A percentile compares a stretch with the other conserved stretches of the same genome.
Conservation (phyloP, 305 asterid species). For the Withania somnifera region DNA sequence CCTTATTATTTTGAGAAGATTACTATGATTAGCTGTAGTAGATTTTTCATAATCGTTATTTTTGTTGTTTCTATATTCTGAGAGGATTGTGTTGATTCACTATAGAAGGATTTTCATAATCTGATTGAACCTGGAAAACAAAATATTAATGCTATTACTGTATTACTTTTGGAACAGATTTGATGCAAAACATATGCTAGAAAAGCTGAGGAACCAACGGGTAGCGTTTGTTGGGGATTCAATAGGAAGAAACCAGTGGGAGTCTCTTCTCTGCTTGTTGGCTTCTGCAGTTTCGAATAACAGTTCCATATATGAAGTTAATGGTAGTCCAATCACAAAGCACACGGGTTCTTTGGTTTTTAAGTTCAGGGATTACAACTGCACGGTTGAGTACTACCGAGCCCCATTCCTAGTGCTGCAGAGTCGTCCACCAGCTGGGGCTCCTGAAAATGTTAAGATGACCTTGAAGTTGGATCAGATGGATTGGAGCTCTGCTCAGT, state of each 20-base stretch:
- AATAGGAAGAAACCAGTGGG: constrained; percentile 98
- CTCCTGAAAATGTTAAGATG: constrained; percentile 45
- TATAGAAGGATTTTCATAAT: neutral
- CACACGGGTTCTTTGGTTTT: constrained; percentile 63
- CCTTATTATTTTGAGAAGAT: too few relatives aligned
- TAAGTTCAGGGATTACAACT: constrained; percentile 56
- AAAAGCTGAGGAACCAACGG: constrained; percentile 47
- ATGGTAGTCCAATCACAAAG: constrained; percentile 81
- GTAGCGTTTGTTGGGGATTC: constrained; percentile 88
- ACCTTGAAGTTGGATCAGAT: constrained; percentile 58
- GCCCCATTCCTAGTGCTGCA: constrained; percentile 82
- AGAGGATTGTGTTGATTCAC: too few relatives aligned
- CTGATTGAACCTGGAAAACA: too few relatives aligned
- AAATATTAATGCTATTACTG: too few relatives aligned
- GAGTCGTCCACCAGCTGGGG: constrained; percentile 55
- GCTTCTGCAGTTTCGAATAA: constrained; percentile 58
- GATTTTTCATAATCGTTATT: too few relatives aligned
- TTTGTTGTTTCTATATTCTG: too few relatives aligned
- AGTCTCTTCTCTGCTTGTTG: constrained; percentile 87
- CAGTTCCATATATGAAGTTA: constrained; percentile 68
- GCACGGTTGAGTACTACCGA: constrained; percentile 79
- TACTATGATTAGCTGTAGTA: too few relatives aligned
- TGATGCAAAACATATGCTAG: constrained; percentile 59
- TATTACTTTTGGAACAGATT: too few relatives aligned
- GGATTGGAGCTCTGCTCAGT: constrained; percentile 73